Percentiles rank a stretch among this genome's conserved stretches.
These are phyloP conservation scores for Dictyostelium brefeldianum DNA, from an alignment of 78 protist genomes.

Conservation along the genomic window DNA sequence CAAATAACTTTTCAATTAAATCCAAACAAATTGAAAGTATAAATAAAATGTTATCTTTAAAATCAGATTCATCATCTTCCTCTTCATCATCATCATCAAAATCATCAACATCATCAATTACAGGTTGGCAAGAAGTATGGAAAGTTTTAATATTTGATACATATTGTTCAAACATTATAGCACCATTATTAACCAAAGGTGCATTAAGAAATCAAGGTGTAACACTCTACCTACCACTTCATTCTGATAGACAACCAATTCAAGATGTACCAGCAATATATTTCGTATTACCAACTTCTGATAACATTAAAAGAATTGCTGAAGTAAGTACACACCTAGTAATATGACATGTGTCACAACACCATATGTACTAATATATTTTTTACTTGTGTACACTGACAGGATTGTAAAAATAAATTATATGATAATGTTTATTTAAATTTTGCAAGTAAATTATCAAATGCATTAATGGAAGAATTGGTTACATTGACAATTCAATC, in stretches of 20 bases:
- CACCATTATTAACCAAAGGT: conserved; percentile 90
- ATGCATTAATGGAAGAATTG: conserved; percentile 86
- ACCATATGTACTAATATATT: no score
- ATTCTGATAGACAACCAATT: conserved; percentile 90
- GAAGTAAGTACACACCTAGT: conserved; percentile 40
- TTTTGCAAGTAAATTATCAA: conserved; percentile 88
- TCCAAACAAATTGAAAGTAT: conserved; percentile 56
- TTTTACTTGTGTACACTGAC: no score
- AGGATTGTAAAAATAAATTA: conserved; percentile 84
- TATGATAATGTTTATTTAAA: conserved; percentile 92
- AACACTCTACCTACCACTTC: conserved; percentile 84
- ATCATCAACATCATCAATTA: neutral
- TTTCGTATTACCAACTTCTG: conserved; percentile 92
- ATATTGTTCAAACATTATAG: conserved; percentile 83
- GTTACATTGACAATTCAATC: conserved; percentile 84
- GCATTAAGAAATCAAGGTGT: conserved; percentile 93
- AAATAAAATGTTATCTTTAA: conserved; percentile 40
- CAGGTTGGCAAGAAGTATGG: conserved; percentile 85
- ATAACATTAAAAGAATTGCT: conserved; percentile 87
- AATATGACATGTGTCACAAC: no score
- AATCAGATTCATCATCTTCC: neutral
- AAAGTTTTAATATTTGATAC: conserved; percentile 87
- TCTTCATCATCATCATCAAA: neutral
- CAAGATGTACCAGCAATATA: conserved; percentile 96
- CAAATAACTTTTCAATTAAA: conserved; percentile 53